A percentile compares a stretch with the other conserved stretches of the same genome.
These are phyloP conservation scores for Neurospora sp. DNA, from an alignment of 495 filamentous ascomycete species.

Conservation along the genomic window DNA sequence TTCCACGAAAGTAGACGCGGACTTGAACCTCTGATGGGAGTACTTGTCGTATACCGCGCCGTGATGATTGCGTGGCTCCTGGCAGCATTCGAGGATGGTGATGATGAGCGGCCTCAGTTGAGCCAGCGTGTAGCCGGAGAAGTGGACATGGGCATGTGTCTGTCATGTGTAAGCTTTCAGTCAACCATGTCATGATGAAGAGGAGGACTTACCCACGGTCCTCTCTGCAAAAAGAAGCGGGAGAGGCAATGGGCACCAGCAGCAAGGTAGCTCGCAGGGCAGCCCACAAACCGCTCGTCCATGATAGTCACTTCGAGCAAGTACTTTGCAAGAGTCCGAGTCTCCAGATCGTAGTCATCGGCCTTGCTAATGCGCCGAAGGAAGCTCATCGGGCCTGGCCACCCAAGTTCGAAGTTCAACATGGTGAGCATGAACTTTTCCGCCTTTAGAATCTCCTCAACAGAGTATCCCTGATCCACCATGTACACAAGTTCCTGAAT, in stretches of 20 bases:
- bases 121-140: conserved; percentile 79
- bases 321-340: conserved; percentile 92
- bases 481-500: conserved; percentile 95
- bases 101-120: conserved; percentile 71
- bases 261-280: conserved; percentile 78
- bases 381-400: conserved; percentile 98
- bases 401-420: conserved; percentile 89
- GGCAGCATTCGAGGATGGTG: conserved; percentile 78
- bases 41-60: conserved; percentile 86
- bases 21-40: conserved; percentile 68
- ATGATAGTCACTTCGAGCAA: conserved; percentile 94
- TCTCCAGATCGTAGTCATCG: conserved; percentile 95
- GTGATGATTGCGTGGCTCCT: conserved; percentile 72
- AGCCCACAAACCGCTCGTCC: conserved; percentile 94
- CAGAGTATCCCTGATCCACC: conserved; percentile 84
- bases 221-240: conserved; percentile 80
- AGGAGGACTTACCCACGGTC: conserved; percentile 66
- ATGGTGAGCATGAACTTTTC: conserved; percentile 97
- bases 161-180: conserved; percentile 28
- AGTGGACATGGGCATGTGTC: conserved; percentile 77
- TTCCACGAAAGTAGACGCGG: conserved; percentile 70
- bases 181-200: background rate
- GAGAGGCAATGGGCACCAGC: conserved; percentile 91
- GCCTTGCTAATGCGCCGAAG: conserved; percentile 94
- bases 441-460: conserved; percentile 91